Base-by-base conservation (phyloP, 2,329 filamentous ascomycete genomes). In the Fusarium devonianum region DNA sequence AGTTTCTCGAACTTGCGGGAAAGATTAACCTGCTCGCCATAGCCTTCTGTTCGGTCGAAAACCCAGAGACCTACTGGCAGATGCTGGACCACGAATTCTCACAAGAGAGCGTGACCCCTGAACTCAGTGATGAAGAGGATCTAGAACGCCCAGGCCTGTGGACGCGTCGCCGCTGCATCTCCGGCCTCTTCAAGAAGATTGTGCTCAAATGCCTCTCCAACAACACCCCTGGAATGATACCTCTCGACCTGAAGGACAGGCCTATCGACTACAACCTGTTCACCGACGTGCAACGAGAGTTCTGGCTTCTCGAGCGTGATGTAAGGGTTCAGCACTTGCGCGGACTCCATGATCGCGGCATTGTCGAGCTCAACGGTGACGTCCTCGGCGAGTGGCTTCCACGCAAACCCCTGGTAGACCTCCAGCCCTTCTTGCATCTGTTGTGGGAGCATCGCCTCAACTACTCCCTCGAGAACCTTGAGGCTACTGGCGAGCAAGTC, bases 1-100 rank as follows among this genome's bases (percentile, higher is more conserved):
- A 55, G 14, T 51, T 58, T 3, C 33, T 58, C 2, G 40, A 58
- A 7, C 16, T 58, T 1, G 33, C 50, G 0, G 49, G 55, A 3
- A 40, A 12, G 4, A 22, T 56, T 4, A 45, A 23, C 3, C 39
- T 47, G 9, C 30, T 58, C 2, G 13, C 49, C 1, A 30, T 13
- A 0, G 12, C 33, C 1, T 58, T 36, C 5, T 36, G 29, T 4
- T 16, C 22, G 0, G 13, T 38, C 1, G 5, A 12, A 1, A 2
- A 40, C 4, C 13, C 49, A 3, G 36, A 54, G 3, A 0, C 6
- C 1, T 38, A 22, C 13, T 58, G 43, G 49, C 0, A 7, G n/a
- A 2, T 3, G 3, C 7, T 41, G n/a, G 4, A 5, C 13, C 12
- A 14, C 4, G 12, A 18, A 1, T 19, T 7, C 8, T 25, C 4